These are phyloP conservation scores for Zymoseptoria pseudotritici DNA, from an alignment of 2,329 filamentous ascomycete genomes.

Conservation along the genomic window DNA sequence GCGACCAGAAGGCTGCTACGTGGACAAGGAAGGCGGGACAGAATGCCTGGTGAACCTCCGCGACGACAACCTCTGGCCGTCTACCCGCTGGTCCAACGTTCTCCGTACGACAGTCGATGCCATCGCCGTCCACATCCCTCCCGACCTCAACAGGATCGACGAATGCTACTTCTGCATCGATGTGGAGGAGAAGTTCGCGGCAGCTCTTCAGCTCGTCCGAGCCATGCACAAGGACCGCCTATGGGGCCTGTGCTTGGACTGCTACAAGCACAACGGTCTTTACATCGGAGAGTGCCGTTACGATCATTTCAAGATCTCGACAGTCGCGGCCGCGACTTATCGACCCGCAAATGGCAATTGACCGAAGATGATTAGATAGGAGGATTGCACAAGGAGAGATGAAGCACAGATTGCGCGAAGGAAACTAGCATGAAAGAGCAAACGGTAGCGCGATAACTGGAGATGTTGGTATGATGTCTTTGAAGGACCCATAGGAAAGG, in stretches of 20 bases:
- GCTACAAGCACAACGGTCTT: constrained; percentile 18
- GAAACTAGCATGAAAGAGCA: background rate
- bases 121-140: constrained; percentile 16
- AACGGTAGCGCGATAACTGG: background rate
- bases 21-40: constrained; percentile 19
- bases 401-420: background rate
- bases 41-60: constrained; percentile 21
- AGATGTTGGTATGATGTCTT: background rate
- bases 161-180: constrained; percentile 24
- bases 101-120: constrained; percentile 5
- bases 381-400: background rate
- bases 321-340: background rate
- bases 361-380: background rate
- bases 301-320: constrained; percentile 13
- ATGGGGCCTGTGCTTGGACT: constrained; percentile 28
- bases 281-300: constrained; percentile 20
- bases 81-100: constrained; percentile 16
- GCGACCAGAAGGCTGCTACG: constrained; percentile 10
- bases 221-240: constrained; percentile 19
- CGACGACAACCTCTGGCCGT: constrained; percentile 24
- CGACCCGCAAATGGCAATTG: background rate
- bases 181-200: constrained; percentile 17
- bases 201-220: constrained; percentile 15
- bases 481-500: background rate
- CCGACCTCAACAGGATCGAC: constrained; percentile 22